Base-by-base conservation (phyloP, 768 basidiomycete genomes). In the Suillus bovinus region DNA sequence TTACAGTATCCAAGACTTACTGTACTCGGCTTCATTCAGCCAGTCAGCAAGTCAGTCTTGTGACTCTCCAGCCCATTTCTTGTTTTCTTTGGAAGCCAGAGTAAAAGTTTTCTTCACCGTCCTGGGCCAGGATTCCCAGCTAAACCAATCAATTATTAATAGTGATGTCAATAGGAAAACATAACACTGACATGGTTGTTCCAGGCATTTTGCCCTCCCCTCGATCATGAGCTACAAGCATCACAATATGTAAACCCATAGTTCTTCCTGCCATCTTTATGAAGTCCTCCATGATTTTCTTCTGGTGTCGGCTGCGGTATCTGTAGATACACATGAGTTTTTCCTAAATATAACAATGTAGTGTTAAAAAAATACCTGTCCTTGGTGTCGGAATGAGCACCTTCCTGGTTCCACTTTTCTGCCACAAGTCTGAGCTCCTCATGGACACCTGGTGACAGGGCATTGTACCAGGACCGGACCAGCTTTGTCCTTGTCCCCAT, bases 261-360 rank as follows among this genome's bases (percentile, higher is more conserved):
- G 46, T 47, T 47, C 46, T 47, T 47, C 46, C 46, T 24, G 5
- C 46, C 46, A 47, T 47, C 46, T 47, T 47, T 14, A 47, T 47
- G 22, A 47, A 47, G 22, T 47, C 46, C 46, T 24, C 46, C 22
- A 47, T 47, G 5, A 47, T 24, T 47, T 47, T 47, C 46, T 24
- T 47, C 11, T 47, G 22, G 46, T 24, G 11, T 0, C 5, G 22
- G 46, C 46, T 14, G 3, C 5, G 5, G 13, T 47, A 47, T 24
- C 46, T 47, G 22, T 46, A 46, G 46, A 24, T 47, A 24, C 46
- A 47, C 22, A 47, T 24, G 22, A 24, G 5, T 13, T 14, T 47
- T 6, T 47, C 22, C 2, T 6, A 24, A 46, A 24, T 24, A 24
- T 47, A 13, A 0, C 11, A 47, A 47, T 47, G 13, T 47, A 47